Evolutionary conservation across 257 asterid species (phyloP), one percentile per base, ranked within the genome.

Genomic region (Solanum virginianum): DNA sequence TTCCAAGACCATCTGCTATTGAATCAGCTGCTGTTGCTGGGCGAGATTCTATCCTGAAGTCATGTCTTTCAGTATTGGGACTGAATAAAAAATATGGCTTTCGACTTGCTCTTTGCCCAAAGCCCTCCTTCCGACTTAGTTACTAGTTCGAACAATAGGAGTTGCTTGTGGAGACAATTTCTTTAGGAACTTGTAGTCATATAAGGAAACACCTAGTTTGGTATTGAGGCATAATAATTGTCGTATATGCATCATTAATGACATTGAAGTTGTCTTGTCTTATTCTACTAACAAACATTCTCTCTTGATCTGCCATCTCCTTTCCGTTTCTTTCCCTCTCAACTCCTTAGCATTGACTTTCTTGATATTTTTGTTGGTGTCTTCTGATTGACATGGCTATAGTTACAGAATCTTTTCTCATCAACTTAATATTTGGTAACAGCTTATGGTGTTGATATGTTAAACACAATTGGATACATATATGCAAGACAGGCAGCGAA

Each of bases 381-480:
- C 80, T 54, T 53, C 80, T 36, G 24, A 60, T 87, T 82, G 79
- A 49, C 85, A 83, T 71, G 83, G 43, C 53, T 68, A 71, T 85
- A 53, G 69, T 17, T 59, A 60, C 72, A 69, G 41, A 69, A 84
- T 71, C 72, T 80, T 86, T 82, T 84, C 87, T 91, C 85, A 90
- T 84, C 80, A 54, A 51, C 82, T 56, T 83, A 29, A 82, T 90
- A 81, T 77, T 89, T 83, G 87, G 84, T 87, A 66, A 72, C 98
- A 97, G 99, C 99, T 86, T 97, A 95, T 85, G 98, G 99, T 60
- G 97, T 93, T 89, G 99, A 97, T 87, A 97, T 97, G 99, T 92
- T 97, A 92, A 94, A 90, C 88, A 97, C 98, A 70, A 97, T 97
- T 85, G 99, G 98, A 80, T 97, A 97, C 88, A 97, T 97, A 90